Evolutionary conservation across 2,329 filamentous ascomycete species (phyloP).

Genomic region (Ciborinia camelliae): DNA sequence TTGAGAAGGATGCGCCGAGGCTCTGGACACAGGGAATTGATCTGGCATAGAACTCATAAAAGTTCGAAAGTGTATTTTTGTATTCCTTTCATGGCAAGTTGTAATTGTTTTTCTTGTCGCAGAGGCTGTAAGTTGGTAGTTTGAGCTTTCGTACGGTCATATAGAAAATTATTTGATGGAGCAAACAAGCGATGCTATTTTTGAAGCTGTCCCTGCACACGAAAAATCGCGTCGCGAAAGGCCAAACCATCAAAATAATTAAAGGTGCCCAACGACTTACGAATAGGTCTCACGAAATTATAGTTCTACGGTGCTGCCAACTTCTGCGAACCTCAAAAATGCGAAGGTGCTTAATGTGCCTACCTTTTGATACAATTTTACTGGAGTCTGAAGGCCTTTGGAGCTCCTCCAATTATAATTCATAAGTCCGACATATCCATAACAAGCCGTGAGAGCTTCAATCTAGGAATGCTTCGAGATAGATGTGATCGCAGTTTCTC

Average conservation of each 20-base stretch:
- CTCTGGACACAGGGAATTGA: constrained; percentile 14
- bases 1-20: constrained; percentile 29
- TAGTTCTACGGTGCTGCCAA: background rate
- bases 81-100: constrained; percentile 4
- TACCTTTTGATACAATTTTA: constrained; percentile 5
- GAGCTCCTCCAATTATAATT: background rate
- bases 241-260: constrained; percentile 3
- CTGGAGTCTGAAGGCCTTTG: background rate
- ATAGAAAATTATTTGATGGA: constrained; percentile 18
- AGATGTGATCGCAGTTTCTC: background rate
- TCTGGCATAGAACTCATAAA: constrained; percentile 8
- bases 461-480: constrained; percentile 6
- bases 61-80: background rate
- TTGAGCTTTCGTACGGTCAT: background rate
- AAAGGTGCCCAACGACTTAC: background rate
- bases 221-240: constrained; percentile 20
- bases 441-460: background rate
- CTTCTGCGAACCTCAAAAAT: background rate
- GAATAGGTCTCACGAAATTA: background rate
- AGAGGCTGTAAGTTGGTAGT: constrained; percentile 4
- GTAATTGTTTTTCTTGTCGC: constrained; percentile 6
- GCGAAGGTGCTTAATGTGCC: constrained; percentile 6
- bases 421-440: background rate
- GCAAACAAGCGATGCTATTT: constrained; percentile 20
- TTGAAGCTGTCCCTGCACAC: constrained; percentile 19